Evolutionary conservation across 257 asterid species (phyloP).

Genomic region (Solanum chiquidenum): DNA sequence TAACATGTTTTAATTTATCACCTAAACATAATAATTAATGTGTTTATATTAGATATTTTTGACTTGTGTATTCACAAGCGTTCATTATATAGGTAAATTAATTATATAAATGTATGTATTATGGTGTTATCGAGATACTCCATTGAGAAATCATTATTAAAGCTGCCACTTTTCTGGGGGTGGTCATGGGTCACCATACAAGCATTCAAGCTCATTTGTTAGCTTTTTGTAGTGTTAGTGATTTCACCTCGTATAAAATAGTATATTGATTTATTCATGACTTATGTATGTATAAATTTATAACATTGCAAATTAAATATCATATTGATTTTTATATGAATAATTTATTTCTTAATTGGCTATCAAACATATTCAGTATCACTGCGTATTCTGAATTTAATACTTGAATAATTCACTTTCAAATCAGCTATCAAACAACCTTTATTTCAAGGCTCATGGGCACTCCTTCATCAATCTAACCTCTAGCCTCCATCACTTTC

Average conservation of each 20-base stretch:
- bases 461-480: neutral
- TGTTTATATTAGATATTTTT: too few relatives aligned
- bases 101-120: neutral
- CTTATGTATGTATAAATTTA: neutral
- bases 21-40: too few relatives aligned
- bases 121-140: neutral
- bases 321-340: too few relatives aligned
- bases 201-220: neutral
- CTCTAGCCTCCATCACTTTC: neutral
- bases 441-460: neutral
- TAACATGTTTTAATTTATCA: neutral
- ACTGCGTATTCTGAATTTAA: neutral
- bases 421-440: neutral
- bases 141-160: neutral
- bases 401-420: neutral
- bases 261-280: rapidly evolving
- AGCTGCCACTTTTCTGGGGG: neutral
- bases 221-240: too few relatives aligned
- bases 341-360: too few relatives aligned
- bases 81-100: too few relatives aligned
- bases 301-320: too few relatives aligned
- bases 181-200: neutral
- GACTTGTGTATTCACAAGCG: too few relatives aligned
- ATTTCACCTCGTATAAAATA: neutral
- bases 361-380: too few relatives aligned